Base-by-base conservation (phyloP, 1,284 basidiomycete species). In the Marasmius oreades region DNA sequence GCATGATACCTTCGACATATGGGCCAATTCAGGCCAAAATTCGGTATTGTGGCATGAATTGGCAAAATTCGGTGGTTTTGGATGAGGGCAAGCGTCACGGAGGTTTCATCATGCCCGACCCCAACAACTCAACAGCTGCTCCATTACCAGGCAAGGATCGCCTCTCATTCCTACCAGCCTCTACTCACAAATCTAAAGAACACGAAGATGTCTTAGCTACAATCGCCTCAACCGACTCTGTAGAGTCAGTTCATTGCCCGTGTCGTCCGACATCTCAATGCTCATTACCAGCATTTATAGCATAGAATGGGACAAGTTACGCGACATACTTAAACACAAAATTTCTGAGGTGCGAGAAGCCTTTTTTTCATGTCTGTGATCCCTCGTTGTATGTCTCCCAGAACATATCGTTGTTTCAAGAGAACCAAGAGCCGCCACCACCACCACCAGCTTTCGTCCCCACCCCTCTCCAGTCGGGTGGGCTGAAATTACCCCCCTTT, bases 401-500 rank as follows among this genome's bases (percentile, higher is more conserved):
- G 87, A 89, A 88, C 63, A 79, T 86, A 44, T 68, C 71, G 18
- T 61, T 77, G 5, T 91, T 83, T 67, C 70, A 88, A 53, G 67
- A 72, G 28, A 78, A 82, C 37, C 69, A 71, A 46, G 66, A 68
- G 63, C 67, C 73, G 54, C 67, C 74, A 56, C 64, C 73, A 23
- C 68, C 73, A 20, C 73, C 76, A 11, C 67, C 69, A 6, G 73
- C 71, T 36, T 79, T 73, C 66, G 71, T 74, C 34, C 77, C 79
- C 18, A 67, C 73, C 24, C 68, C 72, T 16, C 68, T 77, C 39
- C 67, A 74, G 34, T 70, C 76, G 12, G 90, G 90, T 2, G 90
- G 91, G 26, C 73, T 93, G 16, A 87, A 86, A 61, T 73, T 95
- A 11, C 82, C 92, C 4, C 92, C 93, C 0, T 95, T 95, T 66